Evolutionary conservation across 2,329 filamentous ascomycete genomes (phyloP).

Genomic region (Coleophoma cylindrospora): DNA sequence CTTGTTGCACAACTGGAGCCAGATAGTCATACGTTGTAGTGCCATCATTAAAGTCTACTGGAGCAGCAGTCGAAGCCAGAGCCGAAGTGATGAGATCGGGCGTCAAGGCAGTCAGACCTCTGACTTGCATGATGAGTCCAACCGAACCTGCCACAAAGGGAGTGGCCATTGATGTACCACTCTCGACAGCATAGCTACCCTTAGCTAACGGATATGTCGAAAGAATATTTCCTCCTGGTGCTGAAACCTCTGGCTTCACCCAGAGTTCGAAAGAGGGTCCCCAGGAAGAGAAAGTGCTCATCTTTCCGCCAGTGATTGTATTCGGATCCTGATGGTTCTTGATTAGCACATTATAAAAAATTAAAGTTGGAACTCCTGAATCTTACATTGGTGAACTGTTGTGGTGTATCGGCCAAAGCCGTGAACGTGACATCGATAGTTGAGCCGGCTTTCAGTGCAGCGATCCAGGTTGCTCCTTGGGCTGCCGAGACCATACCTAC

Average conservation of each 20-base stretch:
- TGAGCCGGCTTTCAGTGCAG: neutral
- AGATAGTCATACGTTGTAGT: constrained; percentile 21
- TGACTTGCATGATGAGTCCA: constrained; percentile 47
- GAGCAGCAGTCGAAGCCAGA: constrained; percentile 43
- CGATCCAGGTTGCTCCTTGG: neutral
- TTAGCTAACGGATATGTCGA: neutral
- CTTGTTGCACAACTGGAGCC: constrained; percentile 55
- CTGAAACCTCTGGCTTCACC: neutral
- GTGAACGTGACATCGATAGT: neutral
- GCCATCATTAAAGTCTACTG: constrained; percentile 42
- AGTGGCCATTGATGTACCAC: constrained; percentile 1
- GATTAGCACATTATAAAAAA: too few species aligned
- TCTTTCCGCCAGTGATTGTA: neutral
- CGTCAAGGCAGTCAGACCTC: constrained; percentile 36
- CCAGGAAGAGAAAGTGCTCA: neutral
- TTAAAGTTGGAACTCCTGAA: too few species aligned
- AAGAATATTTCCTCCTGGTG: neutral
- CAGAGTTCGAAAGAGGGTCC: neutral
- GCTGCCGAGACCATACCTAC: neutral
- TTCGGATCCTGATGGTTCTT: neutral
- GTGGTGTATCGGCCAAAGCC: neutral
- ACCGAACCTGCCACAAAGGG: constrained; percentile 38
- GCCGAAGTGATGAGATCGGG: constrained; percentile 44
- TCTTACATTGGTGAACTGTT: neutral
- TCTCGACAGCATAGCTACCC: neutral